Conservation (phyloP, 2,329 filamentous ascomycete species). For the Aspergillus carbonarius region DNA sequence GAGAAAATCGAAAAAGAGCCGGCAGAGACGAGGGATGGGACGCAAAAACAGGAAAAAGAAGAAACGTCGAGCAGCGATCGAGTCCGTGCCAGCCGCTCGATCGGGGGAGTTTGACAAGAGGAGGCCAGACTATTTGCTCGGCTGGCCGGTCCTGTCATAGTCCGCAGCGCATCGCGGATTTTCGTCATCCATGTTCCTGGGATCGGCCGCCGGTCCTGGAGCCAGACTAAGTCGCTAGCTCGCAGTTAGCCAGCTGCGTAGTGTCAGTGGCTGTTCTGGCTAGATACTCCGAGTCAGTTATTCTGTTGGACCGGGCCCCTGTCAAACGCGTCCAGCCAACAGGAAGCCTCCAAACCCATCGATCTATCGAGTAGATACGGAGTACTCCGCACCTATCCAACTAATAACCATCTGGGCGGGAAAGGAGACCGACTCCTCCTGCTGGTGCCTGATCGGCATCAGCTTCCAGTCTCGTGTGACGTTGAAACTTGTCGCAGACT, state of each 20-base stretch:
- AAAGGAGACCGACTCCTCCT: not conserved
- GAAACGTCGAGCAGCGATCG: constrained; percentile 17
- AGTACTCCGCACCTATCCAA: no score
- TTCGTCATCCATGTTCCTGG: constrained; percentile 6
- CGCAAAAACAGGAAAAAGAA: constrained; percentile 8
- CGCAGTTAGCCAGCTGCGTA: not conserved
- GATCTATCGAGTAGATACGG: no score
- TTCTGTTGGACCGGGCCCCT: no score
- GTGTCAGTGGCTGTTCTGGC: no score
- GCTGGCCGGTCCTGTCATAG: constrained; percentile 5
- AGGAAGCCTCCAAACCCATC: no score
- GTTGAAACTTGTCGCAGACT: constrained; percentile 1
- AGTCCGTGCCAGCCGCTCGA: constrained; percentile 20
- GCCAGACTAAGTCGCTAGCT: not conserved
- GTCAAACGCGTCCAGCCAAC: no score
- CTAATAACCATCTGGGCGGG: no score
- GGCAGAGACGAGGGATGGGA: not conserved
- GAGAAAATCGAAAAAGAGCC: constrained; percentile 6
- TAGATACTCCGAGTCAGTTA: no score
- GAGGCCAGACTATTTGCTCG: constrained; percentile 11
- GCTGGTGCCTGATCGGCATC: not conserved
- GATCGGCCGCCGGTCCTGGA: not conserved
- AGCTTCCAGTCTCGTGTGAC: constrained; percentile 6
- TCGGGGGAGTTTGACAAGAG: constrained; percentile 8
- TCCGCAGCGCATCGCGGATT: constrained; percentile 7